These are phyloP conservation scores for Aspergillus alliaceus DNA, from an alignment of 2,329 filamentous ascomycete species.

Conservation along the genomic window DNA sequence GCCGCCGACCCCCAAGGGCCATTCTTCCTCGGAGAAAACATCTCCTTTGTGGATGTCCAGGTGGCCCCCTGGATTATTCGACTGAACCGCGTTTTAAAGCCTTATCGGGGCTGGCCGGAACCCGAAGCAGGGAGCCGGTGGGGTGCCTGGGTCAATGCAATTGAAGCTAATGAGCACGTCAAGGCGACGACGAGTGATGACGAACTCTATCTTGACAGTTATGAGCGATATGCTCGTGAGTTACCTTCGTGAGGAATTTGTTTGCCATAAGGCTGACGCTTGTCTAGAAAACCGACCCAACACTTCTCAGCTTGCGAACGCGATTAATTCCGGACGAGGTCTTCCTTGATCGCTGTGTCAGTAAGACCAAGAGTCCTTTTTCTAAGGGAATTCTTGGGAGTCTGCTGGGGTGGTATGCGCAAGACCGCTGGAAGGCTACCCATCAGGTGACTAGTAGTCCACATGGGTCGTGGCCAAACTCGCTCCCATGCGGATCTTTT, in stretches of 20 bases:
- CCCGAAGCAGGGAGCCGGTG: constrained; percentile 64
- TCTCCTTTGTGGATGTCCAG: constrained; percentile 71
- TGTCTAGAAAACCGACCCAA: constrained; percentile 59
- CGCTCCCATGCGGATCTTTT: background rate
- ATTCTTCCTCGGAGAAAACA: constrained; percentile 62
- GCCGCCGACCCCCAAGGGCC: constrained; percentile 62
- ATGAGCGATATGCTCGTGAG: constrained; percentile 62
- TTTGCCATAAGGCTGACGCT: constrained; percentile 12
- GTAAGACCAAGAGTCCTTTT: no score
- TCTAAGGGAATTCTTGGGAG: background rate
- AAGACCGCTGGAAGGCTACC: background rate
- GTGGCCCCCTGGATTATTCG: constrained; percentile 74
- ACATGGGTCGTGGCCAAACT: background rate
- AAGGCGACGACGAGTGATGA: constrained; percentile 66
- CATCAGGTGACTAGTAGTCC: background rate
- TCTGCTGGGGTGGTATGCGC: background rate
- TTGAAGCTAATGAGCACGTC: constrained; percentile 65
- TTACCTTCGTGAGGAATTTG: constrained; percentile 11
- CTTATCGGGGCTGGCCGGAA: constrained; percentile 66
- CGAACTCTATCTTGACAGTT: constrained; percentile 66
- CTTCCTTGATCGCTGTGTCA: constrained; percentile 43
- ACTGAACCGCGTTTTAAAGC: constrained; percentile 63
- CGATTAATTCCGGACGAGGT: constrained; percentile 57
- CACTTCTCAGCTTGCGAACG: constrained; percentile 59
- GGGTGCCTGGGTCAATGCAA: constrained; percentile 68